These are phyloP conservation scores for Xylariales sp. DNA, from an alignment of 2,329 filamentous ascomycete species.

Conservation along the genomic window DNA sequence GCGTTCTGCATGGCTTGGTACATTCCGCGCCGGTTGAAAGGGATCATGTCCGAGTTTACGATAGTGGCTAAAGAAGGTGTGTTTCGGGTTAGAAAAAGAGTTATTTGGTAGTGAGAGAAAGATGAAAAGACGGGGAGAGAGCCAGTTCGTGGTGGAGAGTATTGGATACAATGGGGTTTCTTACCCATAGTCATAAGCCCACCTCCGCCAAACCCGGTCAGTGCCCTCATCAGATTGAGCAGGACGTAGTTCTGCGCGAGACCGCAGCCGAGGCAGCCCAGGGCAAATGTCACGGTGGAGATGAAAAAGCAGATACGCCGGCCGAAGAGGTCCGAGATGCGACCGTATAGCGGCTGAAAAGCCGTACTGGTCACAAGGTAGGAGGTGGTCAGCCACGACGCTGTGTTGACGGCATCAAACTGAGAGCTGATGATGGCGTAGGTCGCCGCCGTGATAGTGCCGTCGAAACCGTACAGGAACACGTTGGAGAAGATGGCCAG, in stretches of 20 bases:
- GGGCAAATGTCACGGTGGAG: slow-evolving; percentile 56
- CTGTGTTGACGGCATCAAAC: slow-evolving; percentile 66
- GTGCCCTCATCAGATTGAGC: slow-evolving; percentile 60
- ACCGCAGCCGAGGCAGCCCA: slow-evolving; percentile 62
- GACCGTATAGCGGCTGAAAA: slow-evolving; percentile 10
- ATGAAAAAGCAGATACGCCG: slow-evolving; percentile 59
- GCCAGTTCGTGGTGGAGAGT: background rate
- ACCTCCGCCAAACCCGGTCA: slow-evolving; percentile 66
- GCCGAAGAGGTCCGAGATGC: slow-evolving; percentile 43
- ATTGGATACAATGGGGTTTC: slow-evolving; percentile 9
- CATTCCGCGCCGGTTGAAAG: slow-evolving; percentile 50
- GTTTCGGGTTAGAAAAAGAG: too few species aligned
- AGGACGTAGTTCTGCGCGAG: slow-evolving; percentile 52
- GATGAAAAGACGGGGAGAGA: slow-evolving; percentile 14
- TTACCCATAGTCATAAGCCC: slow-evolving; percentile 67
- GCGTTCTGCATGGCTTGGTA: slow-evolving; percentile 59
- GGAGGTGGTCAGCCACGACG: slow-evolving; percentile 71
- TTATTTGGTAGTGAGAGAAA: background rate
- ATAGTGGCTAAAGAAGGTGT: slow-evolving; percentile 50
- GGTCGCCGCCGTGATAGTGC: slow-evolving; percentile 68
- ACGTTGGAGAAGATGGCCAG: slow-evolving; percentile 61
- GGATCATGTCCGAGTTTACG: slow-evolving; percentile 61
- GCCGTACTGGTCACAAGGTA: slow-evolving; percentile 58
- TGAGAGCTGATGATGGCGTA: slow-evolving; percentile 73
- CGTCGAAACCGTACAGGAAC: slow-evolving; percentile 65